Percentiles rank a stretch among this genome's conserved stretches.
Evolutionary conservation across 768 basidiomycete species (phyloP).

Genomic region (Russula olivacea): DNA sequence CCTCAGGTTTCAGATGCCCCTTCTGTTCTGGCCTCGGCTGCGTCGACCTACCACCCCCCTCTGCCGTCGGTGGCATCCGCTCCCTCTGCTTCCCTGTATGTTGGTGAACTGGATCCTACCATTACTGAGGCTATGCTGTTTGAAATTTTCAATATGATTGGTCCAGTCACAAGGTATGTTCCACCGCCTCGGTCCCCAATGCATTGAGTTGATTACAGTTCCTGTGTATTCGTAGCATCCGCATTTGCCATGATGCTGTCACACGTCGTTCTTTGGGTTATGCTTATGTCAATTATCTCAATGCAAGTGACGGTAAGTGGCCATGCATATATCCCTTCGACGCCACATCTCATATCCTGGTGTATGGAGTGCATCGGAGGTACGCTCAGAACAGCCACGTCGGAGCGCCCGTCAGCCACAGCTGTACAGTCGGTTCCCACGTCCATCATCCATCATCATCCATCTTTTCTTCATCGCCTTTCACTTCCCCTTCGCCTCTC

Average conservation of each 20-base stretch:
- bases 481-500: too few relatives aligned
- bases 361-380: too few relatives aligned
- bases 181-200: slow-evolving; percentile 1
- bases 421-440: too few relatives aligned
- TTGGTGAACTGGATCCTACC: slow-evolving; percentile 95
- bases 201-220: slow-evolving; percentile 7
- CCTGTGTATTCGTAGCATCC: slow-evolving; percentile 56
- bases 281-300: slow-evolving; percentile 99
- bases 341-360: slow-evolving; percentile 19
- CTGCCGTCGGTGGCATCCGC: slow-evolving; percentile 50
- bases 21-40: slow-evolving; percentile 42
- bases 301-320: slow-evolving; percentile 78
- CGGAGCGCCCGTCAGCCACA: too few relatives aligned
- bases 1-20: slow-evolving; percentile 39
- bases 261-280: slow-evolving; percentile 99
- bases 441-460: too few relatives aligned
- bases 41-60: slow-evolving; percentile 53
- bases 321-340: not conserved
- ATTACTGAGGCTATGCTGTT: slow-evolving; percentile 99
- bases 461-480: too few relatives aligned
- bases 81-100: slow-evolving; percentile 93
- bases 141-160: slow-evolving; percentile 99
- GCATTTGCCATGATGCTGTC: slow-evolving; percentile 99
- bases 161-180: slow-evolving; percentile 90
- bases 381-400: too few relatives aligned